Evolutionary conservation across 164 flowering plant genomes (phyloP), one percentile per base, ranked within the genome.

Genomic region (Kalanchoe fedtschenkoi): DNA sequence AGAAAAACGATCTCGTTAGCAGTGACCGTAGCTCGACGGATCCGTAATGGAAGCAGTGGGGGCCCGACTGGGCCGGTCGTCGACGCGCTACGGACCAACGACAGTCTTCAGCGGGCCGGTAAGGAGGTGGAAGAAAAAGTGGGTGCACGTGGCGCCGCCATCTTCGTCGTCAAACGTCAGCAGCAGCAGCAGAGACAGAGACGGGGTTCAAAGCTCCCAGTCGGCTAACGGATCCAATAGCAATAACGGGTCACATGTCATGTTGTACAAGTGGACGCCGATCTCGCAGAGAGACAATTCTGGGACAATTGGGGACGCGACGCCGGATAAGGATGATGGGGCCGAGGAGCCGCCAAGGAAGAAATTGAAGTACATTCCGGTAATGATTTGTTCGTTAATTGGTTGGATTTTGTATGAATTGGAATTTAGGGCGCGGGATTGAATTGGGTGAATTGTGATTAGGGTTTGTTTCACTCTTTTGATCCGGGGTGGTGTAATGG

Each of bases 201-300:
- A n/a, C 2, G 24, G 61, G 21, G 10, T 19, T 51, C 56, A 51
- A 10, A 22, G 29, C 29, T 56, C 34, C 8, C 60, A 15, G 6
- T n/a, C 34, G 35, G 35, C 35, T n/a, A 65, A 60, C 34, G 67
- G 65, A 29, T 60, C 39, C 54, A 82, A 83, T 71, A 82, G 84
- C 30, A 71, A 62, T 68, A 83, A 81, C 70, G 78, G 76, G 41
- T 77, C 98, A 14, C 91, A 81, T 65, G 81, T 93, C 43, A 57
- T 81, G 39, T 82, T 93, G 44, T 93, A 70, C 80, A 93, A 90
- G 73, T 93, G 99, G 99, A 77, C 99, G 34, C 87, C 96, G 2
- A 29, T 79, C 15, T 56, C 86, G 34, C 79, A 76, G 65, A 70
- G 26, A 58, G 62, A 51, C 61, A 26, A 30, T 61, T 67, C 65